phyloP scores from a whole-genome alignment of 2,329 filamentous ascomycete genomes.

The Pyricularia grisea region DNA sequence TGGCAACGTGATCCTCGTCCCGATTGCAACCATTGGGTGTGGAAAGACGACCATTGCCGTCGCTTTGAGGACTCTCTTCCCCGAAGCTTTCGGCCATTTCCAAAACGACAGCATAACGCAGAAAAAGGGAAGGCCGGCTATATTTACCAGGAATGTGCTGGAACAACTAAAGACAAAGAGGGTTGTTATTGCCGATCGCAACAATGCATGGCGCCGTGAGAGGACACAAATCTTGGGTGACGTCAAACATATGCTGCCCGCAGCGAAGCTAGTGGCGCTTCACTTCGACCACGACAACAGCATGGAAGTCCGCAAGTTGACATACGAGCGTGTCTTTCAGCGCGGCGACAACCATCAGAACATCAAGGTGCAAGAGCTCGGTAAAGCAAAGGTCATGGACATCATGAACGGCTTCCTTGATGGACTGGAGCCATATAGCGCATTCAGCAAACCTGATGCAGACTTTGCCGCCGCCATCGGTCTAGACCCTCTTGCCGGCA shows the following conservation, averaged over 20 bases:
- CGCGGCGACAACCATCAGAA: conserved; percentile 97
- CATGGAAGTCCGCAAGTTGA: conserved; percentile 63
- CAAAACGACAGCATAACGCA: conserved; percentile 89
- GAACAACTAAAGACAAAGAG: conserved; percentile 53
- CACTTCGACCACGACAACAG: conserved; percentile 81
- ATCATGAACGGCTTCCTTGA: conserved; percentile 94
- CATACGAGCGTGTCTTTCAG: conserved; percentile 67
- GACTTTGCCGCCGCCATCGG: conserved; percentile 79
- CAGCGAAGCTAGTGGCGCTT: conserved; percentile 70
- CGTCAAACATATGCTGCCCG: conserved; percentile 50
- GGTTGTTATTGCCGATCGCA: conserved; percentile 84
- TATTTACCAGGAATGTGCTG: conserved; percentile 65
- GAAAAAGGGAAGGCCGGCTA: conserved; percentile 64
- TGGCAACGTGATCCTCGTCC: conserved; percentile 70
- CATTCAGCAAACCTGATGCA: conserved; percentile 60
- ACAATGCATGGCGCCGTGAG: conserved; percentile 86
- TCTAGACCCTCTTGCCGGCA: conserved; percentile 68
- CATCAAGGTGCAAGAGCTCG: conserved; percentile 69
- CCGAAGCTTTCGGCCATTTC: conserved; percentile 68
- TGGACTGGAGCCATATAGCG: conserved; percentile 72
- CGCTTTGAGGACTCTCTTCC: conserved; percentile 70
- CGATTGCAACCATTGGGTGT: conserved; percentile 88
- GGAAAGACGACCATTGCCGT: conserved; percentile 91
- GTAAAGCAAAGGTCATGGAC: conserved; percentile 62
- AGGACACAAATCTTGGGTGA: conserved; percentile 81